Conservation (phyloP, 1,284 basidiomycete genomes). For the Pseudozyma hubeiensis region DNA sequence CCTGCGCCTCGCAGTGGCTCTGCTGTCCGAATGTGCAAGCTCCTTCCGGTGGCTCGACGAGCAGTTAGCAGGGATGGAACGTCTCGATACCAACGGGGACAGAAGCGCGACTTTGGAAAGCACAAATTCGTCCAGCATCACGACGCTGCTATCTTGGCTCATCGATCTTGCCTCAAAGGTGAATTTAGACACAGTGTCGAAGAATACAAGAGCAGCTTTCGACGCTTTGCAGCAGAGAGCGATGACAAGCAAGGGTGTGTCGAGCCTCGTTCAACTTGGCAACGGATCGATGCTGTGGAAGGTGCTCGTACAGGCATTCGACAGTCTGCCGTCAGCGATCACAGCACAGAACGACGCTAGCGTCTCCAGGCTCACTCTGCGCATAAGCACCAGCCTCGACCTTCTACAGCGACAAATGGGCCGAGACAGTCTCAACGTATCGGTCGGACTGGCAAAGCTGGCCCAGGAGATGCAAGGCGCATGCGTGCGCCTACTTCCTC, state of each 20-base stretch:
- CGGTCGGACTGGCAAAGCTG: slow-evolving; percentile 7
- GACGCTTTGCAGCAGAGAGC: slow-evolving; percentile 1
- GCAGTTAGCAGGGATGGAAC: slow-evolving; percentile 15
- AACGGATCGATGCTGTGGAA: slow-evolving; percentile 13
- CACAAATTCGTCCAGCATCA: slow-evolving; percentile 8
- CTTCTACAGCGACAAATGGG: background rate
- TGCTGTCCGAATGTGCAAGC: slow-evolving; percentile 20
- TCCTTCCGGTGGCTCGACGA: slow-evolving; percentile 43
- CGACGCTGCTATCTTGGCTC: slow-evolving; percentile 32
- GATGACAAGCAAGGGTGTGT: too few relatives aligned
- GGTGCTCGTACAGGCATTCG: slow-evolving; percentile 17
- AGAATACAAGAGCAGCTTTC: slow-evolving; percentile 8
- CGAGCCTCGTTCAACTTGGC: background rate
- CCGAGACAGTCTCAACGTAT: background rate
- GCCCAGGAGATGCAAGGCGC: slow-evolving; percentile 11
- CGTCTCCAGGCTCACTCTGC: slow-evolving; percentile 24
- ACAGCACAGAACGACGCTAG: slow-evolving; percentile 15
- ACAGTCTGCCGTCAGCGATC: slow-evolving; percentile 18
- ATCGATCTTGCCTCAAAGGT: slow-evolving; percentile 27
- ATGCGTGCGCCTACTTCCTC: slow-evolving; percentile 3
- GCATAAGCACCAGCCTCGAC: slow-evolving; percentile 16
- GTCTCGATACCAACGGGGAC: slow-evolving; percentile 10
- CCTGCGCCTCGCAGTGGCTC: slow-evolving; percentile 11
- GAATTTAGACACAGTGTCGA: slow-evolving; percentile 9
- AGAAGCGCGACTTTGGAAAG: background rate